Evolutionary conservation across 208 protist species (phyloP), one percentile per base, ranked within the genome.

Genomic region (Naegleria fowleri): DNA sequence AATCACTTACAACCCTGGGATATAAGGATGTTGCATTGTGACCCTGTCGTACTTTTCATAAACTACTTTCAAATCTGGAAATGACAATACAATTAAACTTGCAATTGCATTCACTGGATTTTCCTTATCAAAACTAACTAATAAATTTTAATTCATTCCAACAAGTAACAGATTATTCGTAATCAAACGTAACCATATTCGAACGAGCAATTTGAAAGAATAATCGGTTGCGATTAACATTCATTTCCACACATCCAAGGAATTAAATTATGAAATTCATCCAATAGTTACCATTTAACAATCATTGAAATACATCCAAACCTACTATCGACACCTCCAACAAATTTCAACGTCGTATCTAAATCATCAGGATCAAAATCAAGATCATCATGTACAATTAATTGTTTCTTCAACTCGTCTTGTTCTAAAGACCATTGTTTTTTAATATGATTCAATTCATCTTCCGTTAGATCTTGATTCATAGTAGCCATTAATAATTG

Each of bases 51-150:
- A 90, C 7, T 39, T 16, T 41, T 90, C 51, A 90, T 90, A 90
- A 39, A 90, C 86, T 39, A 90, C 86, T 76, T 90, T 76, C 16
- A 58, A 90, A n/a, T 90, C 38, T 25, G 86, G 86, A 90, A 41
- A 76, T 39, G 86, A 43, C 2, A 59, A 43, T 0, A 90, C 86
- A 88, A 88, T 39, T 38, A 88, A 38, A 39, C 29, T 39, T 33
- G 84, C 39, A 58, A 88, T 38, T 39, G 84, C 84, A 87, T 87
- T 39, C 9, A n/a, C 7, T 19, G 16, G 36, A 39, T 58, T n/a
- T 16, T 52, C 29, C 25, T 88, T 38, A n/a, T 51, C 15, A 88
- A n/a, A 39, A 38, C 39, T 48, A 11, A 39, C 40, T 36, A 87
- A 48, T 48, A n/a, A n/a, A n/a, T n/a, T n/a, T n/a, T n/a, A n/a